A percentile compares a stretch with the other conserved stretches of the same genome.
Evolutionary conservation across 305 asterid genomes (phyloP).

Genomic region (Fraxinus ornus): DNA sequence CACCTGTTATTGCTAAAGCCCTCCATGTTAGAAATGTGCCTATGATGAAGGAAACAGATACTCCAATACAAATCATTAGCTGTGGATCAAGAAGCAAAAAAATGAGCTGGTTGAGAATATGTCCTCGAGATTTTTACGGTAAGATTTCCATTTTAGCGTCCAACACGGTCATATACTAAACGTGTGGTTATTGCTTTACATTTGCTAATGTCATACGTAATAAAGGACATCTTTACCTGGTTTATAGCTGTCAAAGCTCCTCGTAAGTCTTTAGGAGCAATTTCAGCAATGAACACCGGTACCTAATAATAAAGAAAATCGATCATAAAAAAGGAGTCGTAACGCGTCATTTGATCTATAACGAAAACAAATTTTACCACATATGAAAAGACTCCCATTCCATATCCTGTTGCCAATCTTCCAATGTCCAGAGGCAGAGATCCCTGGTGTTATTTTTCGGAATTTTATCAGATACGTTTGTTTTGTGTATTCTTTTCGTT

Average conservation of each 20-base stretch:
- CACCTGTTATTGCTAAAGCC: slow-evolving; percentile 71
- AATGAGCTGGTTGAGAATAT: neutral
- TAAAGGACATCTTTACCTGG: slow-evolving; percentile 48
- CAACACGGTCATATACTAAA: neutral
- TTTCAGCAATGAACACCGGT: slow-evolving; percentile 89
- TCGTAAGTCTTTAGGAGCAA: slow-evolving; percentile 83
- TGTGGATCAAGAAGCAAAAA: slow-evolving; percentile 30
- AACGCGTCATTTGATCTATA: neutral
- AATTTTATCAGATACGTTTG: slow-evolving; percentile 16
- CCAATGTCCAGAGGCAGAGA: slow-evolving; percentile 69
- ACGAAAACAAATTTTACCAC: slow-evolving; percentile 51
- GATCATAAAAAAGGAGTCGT: neutral
- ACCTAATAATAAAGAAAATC: slow-evolving; percentile 42
- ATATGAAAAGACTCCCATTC: slow-evolving; percentile 93
- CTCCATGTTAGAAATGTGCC: slow-evolving; percentile 87
- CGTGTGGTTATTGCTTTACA: neutral
- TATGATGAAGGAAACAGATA: slow-evolving; percentile 79
- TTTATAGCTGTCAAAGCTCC: slow-evolving; percentile 84
- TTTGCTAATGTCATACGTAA: neutral
- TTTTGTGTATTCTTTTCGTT: neutral
- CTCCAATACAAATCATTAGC: slow-evolving; percentile 87
- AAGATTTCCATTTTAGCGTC: neutral
- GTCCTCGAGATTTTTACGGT: neutral
- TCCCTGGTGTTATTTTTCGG: slow-evolving; percentile 37
- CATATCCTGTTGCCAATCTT: slow-evolving; percentile 90